Conservation (phyloP, 139 green algal genomes). For the Chlamydomonas incerta region DNA sequence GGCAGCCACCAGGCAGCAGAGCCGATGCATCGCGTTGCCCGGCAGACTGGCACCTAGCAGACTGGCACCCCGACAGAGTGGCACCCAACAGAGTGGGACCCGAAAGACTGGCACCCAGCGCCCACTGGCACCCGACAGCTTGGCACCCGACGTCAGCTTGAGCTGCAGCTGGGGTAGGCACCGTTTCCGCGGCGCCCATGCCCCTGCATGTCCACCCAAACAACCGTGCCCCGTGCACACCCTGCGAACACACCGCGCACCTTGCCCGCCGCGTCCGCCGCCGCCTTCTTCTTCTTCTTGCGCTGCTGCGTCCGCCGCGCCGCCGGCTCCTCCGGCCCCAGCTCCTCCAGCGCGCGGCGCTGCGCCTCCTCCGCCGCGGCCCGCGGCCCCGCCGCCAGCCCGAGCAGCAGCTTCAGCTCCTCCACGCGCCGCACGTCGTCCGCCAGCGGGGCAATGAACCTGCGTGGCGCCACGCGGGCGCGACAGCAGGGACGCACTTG, state of each 20-base stretch:
- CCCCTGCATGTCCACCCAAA: too few species aligned
- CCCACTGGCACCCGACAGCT: too few species aligned
- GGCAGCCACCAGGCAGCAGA: not conserved
- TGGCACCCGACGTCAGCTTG: too few species aligned
- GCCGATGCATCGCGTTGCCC: too few species aligned
- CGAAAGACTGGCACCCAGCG: too few species aligned
- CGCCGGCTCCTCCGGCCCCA: not conserved
- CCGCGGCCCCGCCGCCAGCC: not conserved
- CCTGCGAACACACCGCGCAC: not conserved
- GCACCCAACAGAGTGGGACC: too few species aligned
- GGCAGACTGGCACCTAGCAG: too few species aligned
- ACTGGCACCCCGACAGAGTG: too few species aligned
- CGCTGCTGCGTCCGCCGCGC: not conserved
- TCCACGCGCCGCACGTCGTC: not conserved
- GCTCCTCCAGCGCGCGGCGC: not conserved
- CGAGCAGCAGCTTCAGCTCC: constrained; percentile 14
- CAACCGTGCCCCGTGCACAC: too few species aligned
- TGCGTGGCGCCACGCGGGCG: not conserved
- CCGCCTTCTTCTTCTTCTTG: not conserved
- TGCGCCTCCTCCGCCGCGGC: not conserved
- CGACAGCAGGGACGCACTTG: too few species aligned
- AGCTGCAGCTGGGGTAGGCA: too few species aligned
- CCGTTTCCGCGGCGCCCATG: too few species aligned
- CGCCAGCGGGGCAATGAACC: not conserved
- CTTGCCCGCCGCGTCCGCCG: not conserved